phyloP scores from a whole-genome alignment of 169 alveolate species.

The Plasmodium gallinaceum region DNA sequence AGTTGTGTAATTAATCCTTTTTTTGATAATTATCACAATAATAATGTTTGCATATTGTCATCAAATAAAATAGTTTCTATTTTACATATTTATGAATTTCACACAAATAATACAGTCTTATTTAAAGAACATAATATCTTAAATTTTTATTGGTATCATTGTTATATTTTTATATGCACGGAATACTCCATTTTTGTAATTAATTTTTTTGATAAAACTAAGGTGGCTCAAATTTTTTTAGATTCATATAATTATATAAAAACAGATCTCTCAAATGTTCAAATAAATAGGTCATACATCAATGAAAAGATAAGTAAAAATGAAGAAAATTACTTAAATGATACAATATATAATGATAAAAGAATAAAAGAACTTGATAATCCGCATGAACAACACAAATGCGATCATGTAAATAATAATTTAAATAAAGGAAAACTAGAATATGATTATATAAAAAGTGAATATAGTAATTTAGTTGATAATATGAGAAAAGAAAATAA shows the following conservation, averaged over 20 bases:
- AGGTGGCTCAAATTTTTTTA: conserved; percentile 13
- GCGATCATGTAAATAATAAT: neutral
- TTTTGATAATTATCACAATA: conserved; percentile 38
- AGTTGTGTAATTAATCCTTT: conserved; percentile 42
- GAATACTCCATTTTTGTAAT: conserved; percentile 19
- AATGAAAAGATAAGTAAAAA: neutral
- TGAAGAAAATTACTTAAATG: neutral
- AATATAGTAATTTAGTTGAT: neutral
- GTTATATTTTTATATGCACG: conserved; percentile 47
- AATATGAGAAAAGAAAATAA: neutral
- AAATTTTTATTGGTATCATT: conserved; percentile 45
- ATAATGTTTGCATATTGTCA: conserved; percentile 48
- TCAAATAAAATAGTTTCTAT: conserved; percentile 33
- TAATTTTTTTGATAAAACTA: conserved; percentile 55
- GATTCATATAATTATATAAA: neutral
- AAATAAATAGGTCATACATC: neutral
- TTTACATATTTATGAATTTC: conserved; percentile 47
- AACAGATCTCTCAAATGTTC: neutral
- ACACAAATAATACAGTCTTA: conserved; percentile 33
- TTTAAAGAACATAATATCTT: conserved; percentile 40
- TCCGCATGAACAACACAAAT: neutral
- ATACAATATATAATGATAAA: neutral
- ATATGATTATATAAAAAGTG: neutral
- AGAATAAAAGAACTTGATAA: neutral
- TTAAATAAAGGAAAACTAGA: neutral